These are phyloP conservation scores for Aspergillus diversus DNA, from an alignment of 495 filamentous ascomycete species.

Conservation along the genomic window DNA sequence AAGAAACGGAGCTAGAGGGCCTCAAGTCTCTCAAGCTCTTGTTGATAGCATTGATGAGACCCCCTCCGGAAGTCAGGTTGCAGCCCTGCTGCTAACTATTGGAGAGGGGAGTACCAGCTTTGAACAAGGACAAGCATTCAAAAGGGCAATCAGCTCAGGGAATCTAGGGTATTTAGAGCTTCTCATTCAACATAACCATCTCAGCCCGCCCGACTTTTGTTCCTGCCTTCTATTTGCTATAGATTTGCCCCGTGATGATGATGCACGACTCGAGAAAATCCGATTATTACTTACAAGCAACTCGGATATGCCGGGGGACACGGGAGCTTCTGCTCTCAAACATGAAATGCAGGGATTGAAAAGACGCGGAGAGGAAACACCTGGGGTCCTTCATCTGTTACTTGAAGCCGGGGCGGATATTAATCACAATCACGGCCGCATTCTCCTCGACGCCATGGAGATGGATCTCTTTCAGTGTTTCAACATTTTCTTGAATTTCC, in stretches of 20 bases:
- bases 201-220: constrained; percentile 12
- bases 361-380: constrained; percentile 10
- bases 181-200: constrained; percentile 15
- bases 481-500: constrained; percentile 5
- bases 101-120: constrained; percentile 16
- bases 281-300: constrained; percentile 12
- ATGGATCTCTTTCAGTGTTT: constrained; percentile 17
- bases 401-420: constrained; percentile 16
- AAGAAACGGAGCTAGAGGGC: constrained; percentile 10
- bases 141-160: constrained; percentile 6
- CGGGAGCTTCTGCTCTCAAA: constrained; percentile 11
- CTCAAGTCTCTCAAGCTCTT: constrained; percentile 13
- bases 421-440: constrained; percentile 11
- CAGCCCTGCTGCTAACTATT: constrained; percentile 4
- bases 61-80: not conserved
- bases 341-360: constrained; percentile 20
- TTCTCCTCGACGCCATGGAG: constrained; percentile 15
- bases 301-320: constrained; percentile 9
- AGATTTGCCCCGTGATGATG: constrained; percentile 8
- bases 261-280: constrained; percentile 17
- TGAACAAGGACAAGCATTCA: constrained; percentile 11
- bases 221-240: constrained; percentile 14
- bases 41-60: constrained; percentile 16
- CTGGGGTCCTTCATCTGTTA: constrained; percentile 13
- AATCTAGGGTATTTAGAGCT: constrained; percentile 15